These are phyloP conservation scores for Fusarium lateritium DNA, from an alignment of 2,329 filamentous ascomycete species.

Conservation along the genomic window DNA sequence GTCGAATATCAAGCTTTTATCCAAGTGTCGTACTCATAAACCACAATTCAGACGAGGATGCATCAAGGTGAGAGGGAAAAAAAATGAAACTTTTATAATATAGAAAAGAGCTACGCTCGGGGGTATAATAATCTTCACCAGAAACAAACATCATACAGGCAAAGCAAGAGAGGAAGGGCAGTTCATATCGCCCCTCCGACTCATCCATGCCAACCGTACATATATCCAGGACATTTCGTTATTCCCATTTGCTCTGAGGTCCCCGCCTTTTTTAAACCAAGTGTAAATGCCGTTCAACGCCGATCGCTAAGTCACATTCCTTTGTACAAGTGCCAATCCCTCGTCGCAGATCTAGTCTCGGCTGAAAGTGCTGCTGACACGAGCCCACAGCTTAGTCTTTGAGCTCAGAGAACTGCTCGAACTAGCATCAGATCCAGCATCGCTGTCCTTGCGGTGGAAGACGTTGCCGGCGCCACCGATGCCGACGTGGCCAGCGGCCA, in stretches of 20 bases:
- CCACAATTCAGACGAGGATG: background rate
- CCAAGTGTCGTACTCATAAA: background rate
- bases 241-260: conserved; percentile 54
- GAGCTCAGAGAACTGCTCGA: conserved; percentile 57
- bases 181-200: conserved; percentile 39
- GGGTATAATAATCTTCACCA: conserved; percentile 64
- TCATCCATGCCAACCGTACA: conserved; percentile 38
- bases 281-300: conserved; percentile 43
- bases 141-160: conserved; percentile 58
- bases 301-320: conserved; percentile 41
- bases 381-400: conserved; percentile 54
- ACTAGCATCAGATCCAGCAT: conserved; percentile 54
- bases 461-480: conserved; percentile 76
- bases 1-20: background rate
- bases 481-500: conserved; percentile 72
- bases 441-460: conserved; percentile 67
- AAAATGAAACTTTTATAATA: conserved; percentile 26
- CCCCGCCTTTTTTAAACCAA: conserved; percentile 35
- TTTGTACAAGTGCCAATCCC: conserved; percentile 14
- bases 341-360: conserved; percentile 44
- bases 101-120: conserved; percentile 42
- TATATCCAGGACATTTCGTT: conserved; percentile 33
- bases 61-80: background rate
- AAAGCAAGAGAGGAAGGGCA: conserved; percentile 28
- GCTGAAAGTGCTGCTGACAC: conserved; percentile 53